A percentile compares a stretch with the other conserved stretches of the same genome.
These are phyloP conservation scores for Carnegiea gigantea DNA, from an alignment of 179 eudicot genomes.

Conservation along the genomic window DNA sequence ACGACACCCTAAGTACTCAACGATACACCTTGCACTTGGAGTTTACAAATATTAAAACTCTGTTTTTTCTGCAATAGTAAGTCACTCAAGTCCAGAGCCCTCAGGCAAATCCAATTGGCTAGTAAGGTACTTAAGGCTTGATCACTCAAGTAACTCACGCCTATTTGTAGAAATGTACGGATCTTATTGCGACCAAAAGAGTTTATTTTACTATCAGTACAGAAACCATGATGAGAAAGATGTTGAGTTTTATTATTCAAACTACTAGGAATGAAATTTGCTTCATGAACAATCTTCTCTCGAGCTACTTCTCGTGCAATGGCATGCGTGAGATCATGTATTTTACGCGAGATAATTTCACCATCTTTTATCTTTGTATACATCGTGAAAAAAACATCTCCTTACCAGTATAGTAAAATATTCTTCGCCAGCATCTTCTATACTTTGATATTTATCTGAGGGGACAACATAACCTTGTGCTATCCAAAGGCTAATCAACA, in stretches of 20 bases:
- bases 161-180: not conserved
- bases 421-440: constrained; percentile 1
- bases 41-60: no score
- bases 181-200: not conserved
- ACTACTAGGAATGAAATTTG: not conserved
- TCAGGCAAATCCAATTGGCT: constrained; percentile 16
- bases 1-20: no score
- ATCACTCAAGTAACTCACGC: not conserved
- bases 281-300: not conserved
- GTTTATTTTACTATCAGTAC: no score
- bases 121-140: not conserved
- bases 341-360: not conserved
- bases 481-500: constrained; percentile 15
- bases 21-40: no score
- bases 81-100: constrained; percentile 23
- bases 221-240: not conserved
- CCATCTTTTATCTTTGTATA: not conserved
- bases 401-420: not conserved
- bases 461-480: constrained; percentile 17
- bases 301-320: not conserved
- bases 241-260: not conserved
- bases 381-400: not conserved
- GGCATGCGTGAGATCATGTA: not conserved
- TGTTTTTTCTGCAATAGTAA: no score
- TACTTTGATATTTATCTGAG: not conserved